phyloP scores from a whole-genome alignment of 2,329 filamentous ascomycete species.

The Rachicladosporium sp. region DNA sequence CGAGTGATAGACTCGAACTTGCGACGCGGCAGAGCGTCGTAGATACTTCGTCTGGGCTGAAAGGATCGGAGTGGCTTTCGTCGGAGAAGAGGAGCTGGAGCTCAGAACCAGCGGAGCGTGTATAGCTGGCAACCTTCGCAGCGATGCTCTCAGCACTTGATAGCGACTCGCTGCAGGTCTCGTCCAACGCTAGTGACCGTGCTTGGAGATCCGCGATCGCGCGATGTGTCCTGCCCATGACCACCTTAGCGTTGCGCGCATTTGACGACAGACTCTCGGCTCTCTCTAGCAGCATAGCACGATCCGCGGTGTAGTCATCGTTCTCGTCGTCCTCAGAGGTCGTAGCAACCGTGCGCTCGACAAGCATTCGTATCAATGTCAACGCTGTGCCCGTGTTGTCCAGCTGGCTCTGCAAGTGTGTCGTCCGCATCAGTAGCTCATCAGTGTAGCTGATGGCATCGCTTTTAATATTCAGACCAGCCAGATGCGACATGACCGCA shows the following conservation, averaged over 20 bases:
- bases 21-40: slow-evolving; percentile 48
- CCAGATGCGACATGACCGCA: slow-evolving; percentile 75
- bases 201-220: slow-evolving; percentile 66
- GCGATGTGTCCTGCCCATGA: slow-evolving; percentile 64
- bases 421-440: slow-evolving; percentile 63
- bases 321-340: slow-evolving; percentile 34
- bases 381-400: slow-evolving; percentile 64
- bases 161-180: slow-evolving; percentile 56
- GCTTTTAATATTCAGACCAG: slow-evolving; percentile 60
- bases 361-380: slow-evolving; percentile 49
- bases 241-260: slow-evolving; percentile 71
- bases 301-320: slow-evolving; percentile 27
- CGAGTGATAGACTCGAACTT: slow-evolving; percentile 36
- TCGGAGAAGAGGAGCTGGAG: slow-evolving; percentile 57
- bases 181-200: slow-evolving; percentile 60
- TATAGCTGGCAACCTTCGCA: slow-evolving; percentile 52
- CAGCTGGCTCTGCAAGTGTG: slow-evolving; percentile 67
- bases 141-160: slow-evolving; percentile 55
- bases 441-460: slow-evolving; percentile 64
- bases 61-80: slow-evolving; percentile 56
- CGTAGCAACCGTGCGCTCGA: slow-evolving; percentile 47
- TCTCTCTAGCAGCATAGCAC: too few relatives aligned
- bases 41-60: slow-evolving; percentile 55
- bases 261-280: slow-evolving; percentile 61
- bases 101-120: slow-evolving; percentile 53